Conservation (phyloP, 129 eudicot species). For the Tagetes erecta region DNA sequence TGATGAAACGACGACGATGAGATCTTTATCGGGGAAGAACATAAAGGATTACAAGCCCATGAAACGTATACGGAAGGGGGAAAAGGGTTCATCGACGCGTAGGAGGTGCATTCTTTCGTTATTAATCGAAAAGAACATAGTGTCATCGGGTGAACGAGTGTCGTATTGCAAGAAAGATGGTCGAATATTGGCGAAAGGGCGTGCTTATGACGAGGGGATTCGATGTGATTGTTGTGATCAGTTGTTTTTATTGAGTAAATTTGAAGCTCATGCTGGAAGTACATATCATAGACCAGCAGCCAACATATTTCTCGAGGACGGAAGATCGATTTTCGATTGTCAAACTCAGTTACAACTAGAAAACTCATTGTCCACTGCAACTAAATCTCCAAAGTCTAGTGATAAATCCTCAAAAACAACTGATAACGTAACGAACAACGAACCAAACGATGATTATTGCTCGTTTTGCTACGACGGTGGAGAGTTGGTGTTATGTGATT, state of each 20-base stretch:
- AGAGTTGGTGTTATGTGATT: slow-evolving; percentile 61
- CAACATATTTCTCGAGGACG: slow-evolving; percentile 65
- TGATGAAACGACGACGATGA: not conserved
- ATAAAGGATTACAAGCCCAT: not conserved
- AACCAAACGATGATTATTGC: slow-evolving; percentile 47
- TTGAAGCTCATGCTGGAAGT: slow-evolving; percentile 85
- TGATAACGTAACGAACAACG: not conserved
- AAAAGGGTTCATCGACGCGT: slow-evolving; percentile 10
- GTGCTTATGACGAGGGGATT: slow-evolving; percentile 55
- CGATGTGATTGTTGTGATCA: slow-evolving; percentile 59
- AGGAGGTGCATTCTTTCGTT: slow-evolving; percentile 37
- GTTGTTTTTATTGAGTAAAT: slow-evolving; percentile 46
- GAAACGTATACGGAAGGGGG: slow-evolving; percentile 22
- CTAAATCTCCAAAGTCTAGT: no score
- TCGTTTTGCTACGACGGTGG: slow-evolving; percentile 65
- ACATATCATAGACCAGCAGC: slow-evolving; percentile 62
- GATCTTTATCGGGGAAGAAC: not conserved
- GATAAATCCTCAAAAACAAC: not conserved
- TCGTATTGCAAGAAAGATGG: slow-evolving; percentile 39
- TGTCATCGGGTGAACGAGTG: slow-evolving; percentile 44
- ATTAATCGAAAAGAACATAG: slow-evolving; percentile 48
- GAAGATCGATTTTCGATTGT: slow-evolving; percentile 55
- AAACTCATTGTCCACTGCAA: not conserved
- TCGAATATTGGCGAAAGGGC: slow-evolving; percentile 38
- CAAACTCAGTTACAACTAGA: slow-evolving; percentile 28